Percentiles rank a stretch among this genome's conserved stretches.
Conservation (phyloP, 1,284 basidiomycete species). For the Thecaphora thlaspeos region DNA sequence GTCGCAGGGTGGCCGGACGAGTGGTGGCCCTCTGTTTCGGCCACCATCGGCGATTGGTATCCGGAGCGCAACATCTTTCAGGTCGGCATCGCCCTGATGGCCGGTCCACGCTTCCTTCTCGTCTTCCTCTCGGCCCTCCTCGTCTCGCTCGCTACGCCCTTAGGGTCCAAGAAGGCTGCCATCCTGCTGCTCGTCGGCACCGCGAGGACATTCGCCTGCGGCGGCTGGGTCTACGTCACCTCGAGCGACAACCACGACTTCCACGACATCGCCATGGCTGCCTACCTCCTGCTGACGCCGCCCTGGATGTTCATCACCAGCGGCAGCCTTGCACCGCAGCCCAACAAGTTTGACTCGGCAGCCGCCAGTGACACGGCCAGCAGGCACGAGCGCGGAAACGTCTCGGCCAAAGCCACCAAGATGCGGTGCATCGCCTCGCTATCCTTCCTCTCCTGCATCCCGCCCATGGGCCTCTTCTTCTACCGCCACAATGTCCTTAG, state of each 20-base stretch:
- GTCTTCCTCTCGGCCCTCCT: slow-evolving; percentile 68
- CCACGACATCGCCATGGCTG: slow-evolving; percentile 86
- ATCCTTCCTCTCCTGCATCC: slow-evolving; percentile 49
- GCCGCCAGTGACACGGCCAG: neutral
- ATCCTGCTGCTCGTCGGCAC: slow-evolving; percentile 68
- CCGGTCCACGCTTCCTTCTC: slow-evolving; percentile 73
- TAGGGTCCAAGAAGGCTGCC: slow-evolving; percentile 14
- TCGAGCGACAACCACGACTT: slow-evolving; percentile 73
- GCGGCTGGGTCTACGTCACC: slow-evolving; percentile 90
- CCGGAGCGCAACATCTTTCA: slow-evolving; percentile 86
- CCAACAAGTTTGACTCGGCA: slow-evolving; percentile 1
- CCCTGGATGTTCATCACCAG: slow-evolving; percentile 69
- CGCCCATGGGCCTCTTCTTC: slow-evolving; percentile 52
- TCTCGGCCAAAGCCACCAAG: slow-evolving; percentile 30
- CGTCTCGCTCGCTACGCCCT: slow-evolving; percentile 33
- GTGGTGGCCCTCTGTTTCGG: slow-evolving; percentile 90
- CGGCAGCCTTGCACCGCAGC: slow-evolving; percentile 33
- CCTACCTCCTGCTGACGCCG: slow-evolving; percentile 59
- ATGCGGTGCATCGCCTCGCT: slow-evolving; percentile 34
- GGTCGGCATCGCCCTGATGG: slow-evolving; percentile 75
- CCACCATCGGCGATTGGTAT: slow-evolving; percentile 83
- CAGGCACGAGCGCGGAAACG: slow-evolving; percentile 1
- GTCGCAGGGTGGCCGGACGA: slow-evolving; percentile 80
- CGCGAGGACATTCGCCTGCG: slow-evolving; percentile 77
- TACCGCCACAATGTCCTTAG: slow-evolving; percentile 45